A percentile compares a stretch with the other conserved stretches of the same genome.
These are phyloP conservation scores for Paramecium octaurelia DNA, from an alignment of 73 alveolate genomes.

Conservation along the genomic window DNA sequence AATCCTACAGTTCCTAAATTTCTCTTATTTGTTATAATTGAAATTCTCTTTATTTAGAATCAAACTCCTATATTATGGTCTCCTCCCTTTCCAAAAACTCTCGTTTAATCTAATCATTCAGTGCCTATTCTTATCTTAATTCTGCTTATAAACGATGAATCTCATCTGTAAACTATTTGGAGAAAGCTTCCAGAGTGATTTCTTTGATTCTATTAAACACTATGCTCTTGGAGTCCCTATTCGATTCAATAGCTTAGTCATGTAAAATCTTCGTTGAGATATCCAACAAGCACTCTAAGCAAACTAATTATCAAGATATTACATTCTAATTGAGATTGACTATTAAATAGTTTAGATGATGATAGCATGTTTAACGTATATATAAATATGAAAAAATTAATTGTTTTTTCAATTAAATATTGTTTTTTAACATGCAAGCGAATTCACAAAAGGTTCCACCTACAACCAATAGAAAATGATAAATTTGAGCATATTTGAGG, in stretches of 20 bases:
- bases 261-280: background rate
- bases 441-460: background rate
- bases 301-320: background rate
- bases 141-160: background rate
- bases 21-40: background rate
- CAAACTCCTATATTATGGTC: background rate
- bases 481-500: no score
- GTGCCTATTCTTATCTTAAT: background rate
- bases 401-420: background rate
- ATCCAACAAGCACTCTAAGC: background rate
- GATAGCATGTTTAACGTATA: background rate
- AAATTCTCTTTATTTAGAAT: background rate
- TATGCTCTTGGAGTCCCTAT: background rate
- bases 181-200: background rate
- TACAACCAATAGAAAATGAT: no score
- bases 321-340: background rate
- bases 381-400: background rate
- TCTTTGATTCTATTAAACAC: background rate
- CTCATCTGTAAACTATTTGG: conserved; percentile 5
- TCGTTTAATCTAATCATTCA: background rate
- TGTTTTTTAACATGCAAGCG: background rate
- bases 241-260: background rate
- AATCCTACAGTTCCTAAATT: background rate
- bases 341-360: background rate
- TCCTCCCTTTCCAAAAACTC: background rate